Base-by-base conservation (phyloP, 2,329 filamentous ascomycete species). In the Xylariaceae sp. region DNA sequence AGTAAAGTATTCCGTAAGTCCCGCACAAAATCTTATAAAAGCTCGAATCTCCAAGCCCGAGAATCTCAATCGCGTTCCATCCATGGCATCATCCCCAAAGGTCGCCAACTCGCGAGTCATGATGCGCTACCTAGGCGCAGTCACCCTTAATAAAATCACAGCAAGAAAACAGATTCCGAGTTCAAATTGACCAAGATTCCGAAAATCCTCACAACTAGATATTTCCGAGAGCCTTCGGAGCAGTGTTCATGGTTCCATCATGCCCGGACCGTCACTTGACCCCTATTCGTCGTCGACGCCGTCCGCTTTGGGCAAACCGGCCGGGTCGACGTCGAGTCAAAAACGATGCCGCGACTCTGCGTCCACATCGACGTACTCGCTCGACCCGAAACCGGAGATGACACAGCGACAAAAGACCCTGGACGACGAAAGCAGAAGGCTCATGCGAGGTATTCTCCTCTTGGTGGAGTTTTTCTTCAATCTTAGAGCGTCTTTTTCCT, bases 351-450 rank as follows among this genome's bases (percentile, higher is more conserved):
- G 60, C 10, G 64, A 64, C 47, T 65, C 64, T 2, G 57, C 64
- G 8, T 65, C 17, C 17, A 18, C 17, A 18, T 18, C 64, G 7
- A 61, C 60, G n/a, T 65, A 63, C 51, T 64, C 64, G 9, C 61
- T 56, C 30, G 53, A 61, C n/a, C 60, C 52, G 2, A 65, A 65
- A 47, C 4, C 45, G 42, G 56, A 60, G 3, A 45, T 18, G 5
- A n/a, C 52, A 8, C 54, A 56, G 37, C 54, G 11, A 39, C 56
- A 50, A 6, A 53, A 60, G 35, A 18, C 47, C 9, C 62, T 55
- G n/a, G 55, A 63, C 11, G 58, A 55, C 10, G 49, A 53, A 35
- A n/a, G 42, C 4, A 64, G 59, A 30, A 23, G 23, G 7, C 58
- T 61, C 9, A 61, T 59, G 56, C 30, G 58, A 47, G 13, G 64